A percentile compares a stretch with the other conserved stretches of the same genome.
These are phyloP conservation scores for Lachancea sp. DNA, from an alignment of 805 yeast genomes.

Conservation along the genomic window DNA sequence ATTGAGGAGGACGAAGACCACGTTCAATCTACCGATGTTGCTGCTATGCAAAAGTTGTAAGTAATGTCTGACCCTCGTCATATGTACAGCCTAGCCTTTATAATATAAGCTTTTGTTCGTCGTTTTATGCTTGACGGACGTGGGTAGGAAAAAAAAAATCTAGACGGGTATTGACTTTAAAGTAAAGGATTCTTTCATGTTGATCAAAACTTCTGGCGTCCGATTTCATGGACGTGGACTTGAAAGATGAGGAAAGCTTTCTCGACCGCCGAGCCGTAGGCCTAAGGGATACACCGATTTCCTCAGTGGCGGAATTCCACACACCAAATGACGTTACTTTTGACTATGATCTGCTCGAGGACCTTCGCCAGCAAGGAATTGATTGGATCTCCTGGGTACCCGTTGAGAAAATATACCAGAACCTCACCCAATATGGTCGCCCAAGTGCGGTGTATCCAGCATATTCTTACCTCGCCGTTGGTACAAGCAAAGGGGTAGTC, in stretches of 20 bases:
- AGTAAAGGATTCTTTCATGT: background rate
- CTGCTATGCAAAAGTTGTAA: conserved; percentile 97
- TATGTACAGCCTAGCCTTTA: background rate
- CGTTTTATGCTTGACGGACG: background rate
- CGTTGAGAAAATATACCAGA: conserved; percentile 21
- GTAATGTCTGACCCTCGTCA: conserved; percentile 15
- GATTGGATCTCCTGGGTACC: conserved; percentile 15
- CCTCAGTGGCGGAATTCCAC: background rate
- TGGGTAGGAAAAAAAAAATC: background rate
- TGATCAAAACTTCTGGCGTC: background rate
- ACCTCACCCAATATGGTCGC: conserved; percentile 41
- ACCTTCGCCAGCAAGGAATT: background rate
- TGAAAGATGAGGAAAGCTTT: conserved; percentile 1
- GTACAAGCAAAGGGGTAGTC: conserved; percentile 62
- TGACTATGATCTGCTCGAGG: conserved; percentile 3
- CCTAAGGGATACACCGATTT: background rate
- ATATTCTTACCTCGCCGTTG: conserved; percentile 48
- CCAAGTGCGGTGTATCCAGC: conserved; percentile 43
- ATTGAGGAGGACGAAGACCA: conserved; percentile 94
- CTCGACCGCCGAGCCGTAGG: conserved; percentile 1
- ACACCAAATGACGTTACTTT: background rate
- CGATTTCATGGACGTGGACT: background rate
- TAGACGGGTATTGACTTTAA: background rate
- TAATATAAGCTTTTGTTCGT: background rate
- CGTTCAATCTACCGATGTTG: conserved; percentile 97